Evolutionary conservation across 306 rosid genomes (phyloP), one percentile per base, ranked within the genome.

Genomic region (Cucumis cinereus): DNA sequence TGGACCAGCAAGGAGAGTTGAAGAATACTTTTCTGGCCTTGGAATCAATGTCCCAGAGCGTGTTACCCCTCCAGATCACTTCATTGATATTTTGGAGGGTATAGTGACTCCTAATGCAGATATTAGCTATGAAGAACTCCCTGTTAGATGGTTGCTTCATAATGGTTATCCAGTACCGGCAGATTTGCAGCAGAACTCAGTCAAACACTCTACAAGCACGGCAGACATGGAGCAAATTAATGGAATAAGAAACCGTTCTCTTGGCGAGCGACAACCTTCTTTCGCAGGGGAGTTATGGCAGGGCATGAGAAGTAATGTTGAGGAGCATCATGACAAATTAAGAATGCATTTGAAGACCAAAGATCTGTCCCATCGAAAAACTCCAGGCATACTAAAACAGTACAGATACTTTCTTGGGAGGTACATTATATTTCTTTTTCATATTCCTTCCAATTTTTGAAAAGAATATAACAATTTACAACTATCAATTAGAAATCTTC

Each of bases 51-150:
- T 94, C 77, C 99, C 98, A 0, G 99, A 92, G 41, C 85, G 97
- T 15, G 85, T 92, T 12, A 94, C 90, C 81, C 99, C 99, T 80
- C 99, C 99, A 62, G 99, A 94, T 78, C 79, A 87, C 87, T 90
- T 84, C 78, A 94, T 94, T 73, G 99, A 94, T 87, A 83, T 94
- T 83, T 83, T 94, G 86, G 99, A 92, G 88, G 98, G 98, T 75
- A 84, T 94, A 38, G 76, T 77, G 23, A 77, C 68, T 57, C 87
- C 91, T 14, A 84, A 80, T 77, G 86, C 83, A 85, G 87, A 85
- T 66, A 77, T 90, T 28, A 86, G 81, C 79, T 84, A 87, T 75
- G 79, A 77, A 69, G 96, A 89, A 33, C 91, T 94, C 10, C 99
- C 99, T 10, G 52, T 94, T 80, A 88, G 86, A 87, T 94, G 99